Evolutionary conservation across 129 eudicot species (phyloP).

Genomic region (Flaveria trinervia): DNA sequence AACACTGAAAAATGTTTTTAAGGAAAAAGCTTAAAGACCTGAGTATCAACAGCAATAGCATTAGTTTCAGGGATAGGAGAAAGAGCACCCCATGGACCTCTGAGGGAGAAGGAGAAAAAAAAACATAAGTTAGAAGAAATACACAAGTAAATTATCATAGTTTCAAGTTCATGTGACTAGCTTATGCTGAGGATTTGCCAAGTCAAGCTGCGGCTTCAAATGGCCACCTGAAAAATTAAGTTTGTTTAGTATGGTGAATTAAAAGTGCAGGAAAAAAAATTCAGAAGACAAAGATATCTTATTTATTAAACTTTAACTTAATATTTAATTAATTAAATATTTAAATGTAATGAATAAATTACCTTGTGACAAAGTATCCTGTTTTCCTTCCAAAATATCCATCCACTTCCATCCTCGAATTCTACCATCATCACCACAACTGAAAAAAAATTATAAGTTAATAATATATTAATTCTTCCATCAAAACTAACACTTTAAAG

Average conservation of each 20-base stretch:
- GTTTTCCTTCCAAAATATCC: constrained; percentile 48
- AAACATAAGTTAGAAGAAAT: constrained; percentile 26
- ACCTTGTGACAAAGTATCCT: constrained; percentile 46
- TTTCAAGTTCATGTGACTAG: constrained; percentile 42
- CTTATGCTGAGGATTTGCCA: constrained; percentile 91
- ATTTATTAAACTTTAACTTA: not conserved
- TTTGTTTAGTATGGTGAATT: not conserved
- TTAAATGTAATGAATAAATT: not conserved
- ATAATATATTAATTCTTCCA: not conserved
- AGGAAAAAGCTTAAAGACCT: constrained; percentile 49
- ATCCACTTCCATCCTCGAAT: constrained; percentile 97
- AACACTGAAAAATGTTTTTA: constrained; percentile 2
- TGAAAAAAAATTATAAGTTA: constrained; percentile 34
- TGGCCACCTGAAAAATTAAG: constrained; percentile 44
- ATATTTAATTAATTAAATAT: not conserved
- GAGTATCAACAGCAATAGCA: constrained; percentile 82
- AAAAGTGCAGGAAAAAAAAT: not conserved
- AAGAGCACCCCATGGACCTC: constrained; percentile 99
- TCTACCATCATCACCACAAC: constrained; percentile 98
- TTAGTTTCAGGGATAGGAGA: constrained; percentile 96
- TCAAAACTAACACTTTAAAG: not conserved
- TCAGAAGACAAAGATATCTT: not conserved
- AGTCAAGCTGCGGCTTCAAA: constrained; percentile 66
- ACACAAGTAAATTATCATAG: constrained; percentile 14
- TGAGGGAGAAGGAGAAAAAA: constrained; percentile 31